Percentiles rank a stretch among this genome's conserved stretches.
Evolutionary conservation across 129 eudicot genomes (phyloP).

Genomic region (Chrysanthemum lavandulifolium): DNA sequence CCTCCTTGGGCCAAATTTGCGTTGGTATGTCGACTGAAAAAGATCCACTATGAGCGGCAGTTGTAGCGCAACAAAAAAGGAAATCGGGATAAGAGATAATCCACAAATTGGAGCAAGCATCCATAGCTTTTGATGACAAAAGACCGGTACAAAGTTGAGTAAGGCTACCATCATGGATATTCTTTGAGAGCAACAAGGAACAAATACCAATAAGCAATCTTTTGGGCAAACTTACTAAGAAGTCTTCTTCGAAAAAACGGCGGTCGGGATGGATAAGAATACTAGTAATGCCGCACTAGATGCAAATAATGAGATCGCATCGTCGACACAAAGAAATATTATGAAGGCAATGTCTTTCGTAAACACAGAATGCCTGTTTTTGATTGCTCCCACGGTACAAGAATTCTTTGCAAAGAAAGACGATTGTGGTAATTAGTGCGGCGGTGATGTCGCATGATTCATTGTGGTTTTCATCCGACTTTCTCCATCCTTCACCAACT

Average conservation of each 20-base stretch:
- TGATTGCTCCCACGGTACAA: constrained; percentile 31
- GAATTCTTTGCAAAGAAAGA: constrained; percentile 31
- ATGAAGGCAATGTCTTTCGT: not conserved
- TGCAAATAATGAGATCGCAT: constrained; percentile 36
- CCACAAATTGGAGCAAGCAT: constrained; percentile 23
- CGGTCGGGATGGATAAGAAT: constrained; percentile 31
- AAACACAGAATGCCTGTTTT: constrained; percentile 13
- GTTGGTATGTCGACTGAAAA: not conserved
- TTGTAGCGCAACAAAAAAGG: constrained; percentile 20
- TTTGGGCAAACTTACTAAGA: constrained; percentile 22
- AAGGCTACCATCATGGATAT: constrained; percentile 38
- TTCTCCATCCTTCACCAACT: constrained; percentile 25
- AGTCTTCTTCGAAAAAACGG: constrained; percentile 36
- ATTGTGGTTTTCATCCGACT: constrained; percentile 23
- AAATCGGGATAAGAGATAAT: constrained; percentile 17
- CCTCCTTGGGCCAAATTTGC: constrained; percentile 9
- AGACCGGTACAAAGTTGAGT: constrained; percentile 29
- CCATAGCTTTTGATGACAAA: constrained; percentile 21
- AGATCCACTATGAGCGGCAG: constrained; percentile 31
- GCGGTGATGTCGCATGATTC: constrained; percentile 30
- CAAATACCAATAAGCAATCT: constrained; percentile 33
- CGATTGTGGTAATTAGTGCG: constrained; percentile 25
- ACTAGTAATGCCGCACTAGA: constrained; percentile 26
- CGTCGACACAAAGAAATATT: constrained; percentile 25
- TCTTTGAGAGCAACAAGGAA: constrained; percentile 24